Percentiles rank a stretch among this genome's conserved stretches.
phyloP scores from a whole-genome alignment of 345 rosid species.

The Pistacia integerrima region DNA sequence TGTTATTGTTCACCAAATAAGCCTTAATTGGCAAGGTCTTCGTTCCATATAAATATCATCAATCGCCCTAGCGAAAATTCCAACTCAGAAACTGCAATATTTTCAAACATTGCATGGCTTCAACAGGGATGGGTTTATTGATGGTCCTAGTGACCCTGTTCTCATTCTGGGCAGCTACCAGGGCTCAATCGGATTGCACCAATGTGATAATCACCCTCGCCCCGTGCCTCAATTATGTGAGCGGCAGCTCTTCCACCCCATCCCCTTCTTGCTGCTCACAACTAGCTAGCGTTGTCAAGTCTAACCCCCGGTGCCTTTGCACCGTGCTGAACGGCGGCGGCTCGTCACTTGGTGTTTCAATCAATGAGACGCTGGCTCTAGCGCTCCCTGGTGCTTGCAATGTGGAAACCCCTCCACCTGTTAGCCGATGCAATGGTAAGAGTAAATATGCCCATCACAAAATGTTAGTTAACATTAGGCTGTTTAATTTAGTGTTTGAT shows the following conservation, averaged over 20 bases:
- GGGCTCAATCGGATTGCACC: conserved; percentile 48
- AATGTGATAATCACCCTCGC: conserved; percentile 37
- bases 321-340: conserved; percentile 38
- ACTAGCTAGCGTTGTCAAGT: conserved; percentile 45
- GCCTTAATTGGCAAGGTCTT: neutral
- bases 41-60: conserved; percentile 6
- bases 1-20: conserved; percentile 18
- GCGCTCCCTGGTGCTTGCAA: conserved; percentile 53
- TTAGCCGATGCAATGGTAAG: conserved; percentile 50
- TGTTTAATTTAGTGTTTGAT: conserved; percentile 17
- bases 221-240: conserved; percentile 46
- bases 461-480: neutral
- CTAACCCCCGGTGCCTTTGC: conserved; percentile 59
- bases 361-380: conserved; percentile 55
- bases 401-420: conserved; percentile 59
- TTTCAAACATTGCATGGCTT: conserved; percentile 19
- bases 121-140: conserved; percentile 16
- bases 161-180: conserved; percentile 24
- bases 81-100: neutral
- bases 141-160: conserved; percentile 28
- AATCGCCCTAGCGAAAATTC: neutral
- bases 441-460: neutral
- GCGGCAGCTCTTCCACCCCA: conserved; percentile 47
- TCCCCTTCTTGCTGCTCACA: conserved; percentile 62
- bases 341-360: conserved; percentile 40